Conservation (phyloP, 2,329 filamentous ascomycete species). For the Botrytis porri region DNA sequence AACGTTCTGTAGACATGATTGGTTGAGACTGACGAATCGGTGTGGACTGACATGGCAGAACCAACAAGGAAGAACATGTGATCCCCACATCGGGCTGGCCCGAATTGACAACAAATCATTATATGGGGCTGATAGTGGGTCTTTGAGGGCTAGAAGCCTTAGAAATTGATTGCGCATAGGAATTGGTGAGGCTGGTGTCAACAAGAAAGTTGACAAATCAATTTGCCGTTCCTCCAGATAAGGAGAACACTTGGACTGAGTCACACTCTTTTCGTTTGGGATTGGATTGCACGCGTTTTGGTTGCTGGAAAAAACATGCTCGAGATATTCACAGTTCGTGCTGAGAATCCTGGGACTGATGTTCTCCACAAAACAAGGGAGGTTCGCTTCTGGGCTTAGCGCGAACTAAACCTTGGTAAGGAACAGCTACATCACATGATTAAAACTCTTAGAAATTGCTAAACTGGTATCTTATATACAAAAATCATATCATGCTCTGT, state of each 20-base stretch:
- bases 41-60: conserved; percentile 1
- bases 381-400: conserved; percentile 1
- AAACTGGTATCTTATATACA: neutral
- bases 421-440: neutral
- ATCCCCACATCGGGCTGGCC: conserved; percentile 1
- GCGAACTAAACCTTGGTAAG: neutral
- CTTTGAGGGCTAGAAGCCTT: neutral
- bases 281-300: neutral
- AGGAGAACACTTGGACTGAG: neutral
- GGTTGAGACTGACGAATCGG: neutral
- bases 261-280: neutral
- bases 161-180: neutral
- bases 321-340: neutral
- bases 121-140: neutral
- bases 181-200: neutral
- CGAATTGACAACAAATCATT: conserved; percentile 17
- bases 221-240: neutral
- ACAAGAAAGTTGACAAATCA: neutral
- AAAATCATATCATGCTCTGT: neutral
- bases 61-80: conserved; percentile 8
- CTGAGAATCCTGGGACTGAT: neutral
- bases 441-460: neutral
- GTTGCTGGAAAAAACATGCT: neutral
- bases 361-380: neutral
- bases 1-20: conserved; percentile 1